Evolutionary conservation across 805 yeast genomes (phyloP).

Genomic region (Ogataea siamensis): DNA sequence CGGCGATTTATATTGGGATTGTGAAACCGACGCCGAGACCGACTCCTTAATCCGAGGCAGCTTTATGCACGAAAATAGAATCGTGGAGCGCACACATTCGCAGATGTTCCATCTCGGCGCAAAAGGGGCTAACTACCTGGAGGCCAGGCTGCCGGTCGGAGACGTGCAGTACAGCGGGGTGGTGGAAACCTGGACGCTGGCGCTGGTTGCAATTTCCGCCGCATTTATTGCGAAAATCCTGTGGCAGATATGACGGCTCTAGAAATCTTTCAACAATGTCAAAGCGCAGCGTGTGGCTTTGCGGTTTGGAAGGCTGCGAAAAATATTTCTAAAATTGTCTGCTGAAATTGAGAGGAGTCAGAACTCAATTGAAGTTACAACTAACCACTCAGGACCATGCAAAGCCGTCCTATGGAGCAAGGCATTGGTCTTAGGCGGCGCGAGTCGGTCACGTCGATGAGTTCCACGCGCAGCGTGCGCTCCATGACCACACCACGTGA

Average conservation of each 20-base stretch:
- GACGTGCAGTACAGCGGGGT: background rate
- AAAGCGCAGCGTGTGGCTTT: slow-evolving; percentile 7
- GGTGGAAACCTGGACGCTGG: slow-evolving; percentile 7
- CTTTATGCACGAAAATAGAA: slow-evolving; percentile 22
- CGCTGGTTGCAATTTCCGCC: slow-evolving; percentile 4
- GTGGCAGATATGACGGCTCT: slow-evolving; percentile 4
- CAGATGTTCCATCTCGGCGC: slow-evolving; percentile 4
- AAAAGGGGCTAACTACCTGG: slow-evolving; percentile 4
- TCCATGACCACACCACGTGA: slow-evolving; percentile 28
- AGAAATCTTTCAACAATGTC: slow-evolving; percentile 1
- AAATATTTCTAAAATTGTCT: slow-evolving; percentile 11
- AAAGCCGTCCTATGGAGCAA: slow-evolving; percentile 1
- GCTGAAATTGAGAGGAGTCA: slow-evolving; percentile 3
- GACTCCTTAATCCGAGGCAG: slow-evolving; percentile 16
- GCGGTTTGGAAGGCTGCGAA: slow-evolving; percentile 9
- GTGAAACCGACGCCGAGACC: slow-evolving; percentile 18
- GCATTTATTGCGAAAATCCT: background rate
- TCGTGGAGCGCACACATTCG: slow-evolving; percentile 2
- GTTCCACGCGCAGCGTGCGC: slow-evolving; percentile 15
- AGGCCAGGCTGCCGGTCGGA: slow-evolving; percentile 3
- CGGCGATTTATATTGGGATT: slow-evolving; percentile 30
- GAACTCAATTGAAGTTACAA: background rate
- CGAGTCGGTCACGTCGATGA: slow-evolving; percentile 35
- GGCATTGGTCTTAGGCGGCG: slow-evolving; percentile 28
- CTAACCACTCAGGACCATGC: slow-evolving; percentile 1